A percentile compares a stretch with the other conserved stretches of the same genome.
Conservation (phyloP, 1,284 basidiomycete species). For the Coniophora puteana region DNA sequence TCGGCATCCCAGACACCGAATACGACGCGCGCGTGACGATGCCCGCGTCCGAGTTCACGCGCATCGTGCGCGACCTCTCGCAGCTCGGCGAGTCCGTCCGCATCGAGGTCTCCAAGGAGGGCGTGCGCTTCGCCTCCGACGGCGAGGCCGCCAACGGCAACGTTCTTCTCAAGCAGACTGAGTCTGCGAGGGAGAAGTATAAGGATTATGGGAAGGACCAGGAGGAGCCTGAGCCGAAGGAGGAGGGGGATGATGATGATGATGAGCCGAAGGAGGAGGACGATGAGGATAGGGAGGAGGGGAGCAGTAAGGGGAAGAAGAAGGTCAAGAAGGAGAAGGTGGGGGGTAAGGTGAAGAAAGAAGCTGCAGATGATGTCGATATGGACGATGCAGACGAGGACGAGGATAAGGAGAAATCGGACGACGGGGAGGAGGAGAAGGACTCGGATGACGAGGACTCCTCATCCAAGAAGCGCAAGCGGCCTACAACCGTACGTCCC, state of each 20-base stretch:
- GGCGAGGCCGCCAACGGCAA: conserved; percentile 94
- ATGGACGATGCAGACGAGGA: conserved; percentile 39
- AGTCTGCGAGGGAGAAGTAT: conserved; percentile 40
- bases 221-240: conserved; percentile 39
- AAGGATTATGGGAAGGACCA: conserved; percentile 46
- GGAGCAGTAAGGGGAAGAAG: conserved; percentile 38
- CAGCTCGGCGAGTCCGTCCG: conserved; percentile 92
- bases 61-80: conserved; percentile 93
- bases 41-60: conserved; percentile 83
- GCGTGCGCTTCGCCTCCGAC: conserved; percentile 90
- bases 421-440: conserved; percentile 52
- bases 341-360: conserved; percentile 30
- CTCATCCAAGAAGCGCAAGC: conserved; percentile 59
- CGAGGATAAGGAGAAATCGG: conserved; percentile 39
- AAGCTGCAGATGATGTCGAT: conserved; percentile 37
- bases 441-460: conserved; percentile 43
- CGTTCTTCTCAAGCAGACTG: conserved; percentile 79
- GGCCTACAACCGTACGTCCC: conserved; percentile 48
- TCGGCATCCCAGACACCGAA: conserved; percentile 97
- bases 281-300: conserved; percentile 30
- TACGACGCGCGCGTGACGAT: conserved; percentile 95
- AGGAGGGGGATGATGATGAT: conserved; percentile 35
- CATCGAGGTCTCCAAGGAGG: conserved; percentile 96
- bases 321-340: conserved; percentile 45
- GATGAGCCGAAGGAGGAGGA: conserved; percentile 40